These are phyloP conservation scores for Intubia oerlemansii DNA, from an alignment of 2,329 filamentous ascomycete genomes.

Conservation along the genomic window DNA sequence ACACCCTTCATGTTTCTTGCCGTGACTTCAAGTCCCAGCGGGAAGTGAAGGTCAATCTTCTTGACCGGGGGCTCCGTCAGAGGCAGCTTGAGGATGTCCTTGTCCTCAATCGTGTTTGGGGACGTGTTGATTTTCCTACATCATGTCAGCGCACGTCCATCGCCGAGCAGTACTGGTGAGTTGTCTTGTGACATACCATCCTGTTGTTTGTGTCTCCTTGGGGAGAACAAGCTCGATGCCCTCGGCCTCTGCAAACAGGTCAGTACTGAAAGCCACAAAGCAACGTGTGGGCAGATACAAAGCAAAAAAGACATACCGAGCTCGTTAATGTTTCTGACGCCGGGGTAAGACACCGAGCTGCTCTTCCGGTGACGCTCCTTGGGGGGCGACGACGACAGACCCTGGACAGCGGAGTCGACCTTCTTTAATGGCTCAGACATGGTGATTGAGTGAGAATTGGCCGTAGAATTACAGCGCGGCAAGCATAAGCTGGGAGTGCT, in stretches of 20 bases:
- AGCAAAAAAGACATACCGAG: slow-evolving; percentile 37
- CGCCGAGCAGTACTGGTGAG: too few relatives aligned
- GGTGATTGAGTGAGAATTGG: too few relatives aligned
- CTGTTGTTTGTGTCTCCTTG: slow-evolving; percentile 66
- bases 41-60: slow-evolving; percentile 87
- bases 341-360: slow-evolving; percentile 43
- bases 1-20: slow-evolving; percentile 86
- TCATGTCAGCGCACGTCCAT: too few relatives aligned
- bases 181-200: too few relatives aligned
- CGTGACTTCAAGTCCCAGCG: slow-evolving; percentile 66
- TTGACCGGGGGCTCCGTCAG: slow-evolving; percentile 70
- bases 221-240: slow-evolving; percentile 52
- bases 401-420: slow-evolving; percentile 80
- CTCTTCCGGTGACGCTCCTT: slow-evolving; percentile 29
- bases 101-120: slow-evolving; percentile 56
- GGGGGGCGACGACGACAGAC: slow-evolving; percentile 45
- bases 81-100: slow-evolving; percentile 59
- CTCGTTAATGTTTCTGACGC: slow-evolving; percentile 67
- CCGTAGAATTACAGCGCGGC: too few relatives aligned
- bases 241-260: too few relatives aligned
- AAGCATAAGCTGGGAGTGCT: too few relatives aligned
- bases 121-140: slow-evolving; percentile 95
- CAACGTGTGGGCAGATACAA: slow-evolving; percentile 27
- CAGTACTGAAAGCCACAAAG: too few relatives aligned
- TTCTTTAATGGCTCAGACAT: slow-evolving; percentile 48